phyloP scores from a whole-genome alignment of 148 eudicot genomes.

The Vaccinium corymbosum region DNA sequence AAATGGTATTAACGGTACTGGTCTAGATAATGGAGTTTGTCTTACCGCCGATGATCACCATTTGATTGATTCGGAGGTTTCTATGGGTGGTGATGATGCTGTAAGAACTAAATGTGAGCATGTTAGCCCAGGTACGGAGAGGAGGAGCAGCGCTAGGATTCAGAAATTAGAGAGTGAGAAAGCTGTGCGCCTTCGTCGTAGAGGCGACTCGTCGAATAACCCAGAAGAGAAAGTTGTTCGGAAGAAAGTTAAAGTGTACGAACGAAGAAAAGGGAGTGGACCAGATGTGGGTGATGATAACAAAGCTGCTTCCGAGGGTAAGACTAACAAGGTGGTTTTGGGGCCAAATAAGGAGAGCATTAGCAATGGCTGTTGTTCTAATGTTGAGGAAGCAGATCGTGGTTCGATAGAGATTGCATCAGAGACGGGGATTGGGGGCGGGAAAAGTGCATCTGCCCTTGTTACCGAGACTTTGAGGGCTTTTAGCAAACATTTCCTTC shows the following conservation, averaged over 20 bases:
- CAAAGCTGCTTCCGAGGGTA: slow-evolving; percentile 17
- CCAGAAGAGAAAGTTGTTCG: not conserved
- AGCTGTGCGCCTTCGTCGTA: slow-evolving; percentile 16
- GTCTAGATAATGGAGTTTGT: slow-evolving; percentile 1
- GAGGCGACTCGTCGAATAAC: slow-evolving; percentile 13
- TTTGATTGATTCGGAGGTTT: slow-evolving; percentile 12
- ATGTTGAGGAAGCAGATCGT: slow-evolving; percentile 20
- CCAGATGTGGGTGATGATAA: not conserved
- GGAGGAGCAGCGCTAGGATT: slow-evolving; percentile 34
- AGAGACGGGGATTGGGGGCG: slow-evolving; percentile 18
- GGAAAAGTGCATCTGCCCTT: slow-evolving; percentile 35
- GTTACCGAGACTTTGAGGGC: slow-evolving; percentile 56
- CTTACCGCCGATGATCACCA: not conserved
- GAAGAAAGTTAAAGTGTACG: slow-evolving; percentile 14
- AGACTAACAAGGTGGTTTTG: not conserved
- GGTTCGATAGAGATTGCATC: slow-evolving; percentile 24
- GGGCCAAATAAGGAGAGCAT: not conserved
- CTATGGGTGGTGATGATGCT: not conserved
- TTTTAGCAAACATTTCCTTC: slow-evolving; percentile 64
- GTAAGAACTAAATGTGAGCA: not conserved
- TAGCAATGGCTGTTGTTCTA: not conserved
- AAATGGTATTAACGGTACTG: not conserved
- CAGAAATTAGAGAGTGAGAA: slow-evolving; percentile 20
- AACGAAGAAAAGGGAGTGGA: slow-evolving; percentile 7
- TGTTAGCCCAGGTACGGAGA: not conserved